Base-by-base conservation (phyloP, 805 yeast genomes). In the Scheffersomyces ergatensis region DNA sequence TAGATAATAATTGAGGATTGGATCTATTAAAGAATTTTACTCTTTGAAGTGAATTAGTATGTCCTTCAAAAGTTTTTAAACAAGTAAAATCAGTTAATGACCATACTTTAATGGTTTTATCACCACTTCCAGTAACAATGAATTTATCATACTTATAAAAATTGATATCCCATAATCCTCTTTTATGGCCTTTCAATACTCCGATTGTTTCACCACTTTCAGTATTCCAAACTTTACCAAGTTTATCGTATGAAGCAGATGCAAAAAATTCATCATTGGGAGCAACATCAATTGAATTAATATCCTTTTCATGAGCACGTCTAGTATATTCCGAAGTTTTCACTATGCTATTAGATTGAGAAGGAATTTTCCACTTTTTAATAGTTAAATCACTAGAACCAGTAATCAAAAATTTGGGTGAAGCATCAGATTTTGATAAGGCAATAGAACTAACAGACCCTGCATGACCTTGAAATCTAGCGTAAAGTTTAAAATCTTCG, bases 261-360 rank as follows among this genome's bases (percentile, higher is more conserved):
- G 96, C 98, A 55, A 93, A 82, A 37, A 76, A 71, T 48, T 83
- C 84, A 62, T 92, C 95, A 55, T 89, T 88, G 14, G 97, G 96
- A n/a, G 97, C 76, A 3, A 93, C 72, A 48, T 89, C 97, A 39
- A 93, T 67, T 2, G 92, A 77, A 55, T 93, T 95, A 45, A 93
- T 93, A 62, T 93, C 97, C 60, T 92, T 93, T 40, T 93, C 98
- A 60, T 93, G 99, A 1, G 97, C 98, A 55, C 90, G 80, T 70
- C 97, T 80, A 0, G 99, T 93, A 62, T 84, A 93, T 40, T 82
- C 89, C 2, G 97, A 85, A 2, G 73, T 67, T 51, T 74, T 80
- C 5, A 86, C 72, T 3, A 57, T 50, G 3, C 65, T 52, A 4
- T 51, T 26, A 38, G 46, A 26, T 39, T 65, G 65, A 6, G 27